These are phyloP conservation scores for Salix suchowensis DNA, from an alignment of 345 rosid genomes.

Conservation along the genomic window DNA sequence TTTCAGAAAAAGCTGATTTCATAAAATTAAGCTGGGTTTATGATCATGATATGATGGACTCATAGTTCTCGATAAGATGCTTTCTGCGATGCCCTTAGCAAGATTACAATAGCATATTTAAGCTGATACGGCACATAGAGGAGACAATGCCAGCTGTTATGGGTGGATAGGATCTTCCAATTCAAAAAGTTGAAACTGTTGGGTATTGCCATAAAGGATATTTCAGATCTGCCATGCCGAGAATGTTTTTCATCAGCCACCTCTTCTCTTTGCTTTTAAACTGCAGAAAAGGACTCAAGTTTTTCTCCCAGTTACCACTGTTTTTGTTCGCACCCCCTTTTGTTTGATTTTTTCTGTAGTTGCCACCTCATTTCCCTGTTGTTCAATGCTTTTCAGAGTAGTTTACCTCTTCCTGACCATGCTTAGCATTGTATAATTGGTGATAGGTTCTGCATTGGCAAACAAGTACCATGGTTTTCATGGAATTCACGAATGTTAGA, in stretches of 20 bases:
- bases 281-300: not conserved
- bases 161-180: too few species aligned
- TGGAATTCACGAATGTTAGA: constrained; percentile 32
- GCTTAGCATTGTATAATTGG: not conserved
- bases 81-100: too few species aligned
- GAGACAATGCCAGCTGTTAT: too few species aligned
- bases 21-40: too few species aligned
- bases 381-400: not conserved
- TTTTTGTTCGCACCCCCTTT: not conserved
- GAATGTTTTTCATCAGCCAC: too few species aligned
- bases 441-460: constrained; percentile 40
- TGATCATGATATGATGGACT: too few species aligned
- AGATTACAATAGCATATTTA: too few species aligned
- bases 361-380: not conserved
- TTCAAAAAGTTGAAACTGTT: too few species aligned
- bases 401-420: not conserved
- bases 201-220: too few species aligned
- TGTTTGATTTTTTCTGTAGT: not conserved
- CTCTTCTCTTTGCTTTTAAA: not conserved
- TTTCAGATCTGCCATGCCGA: too few species aligned
- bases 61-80: too few species aligned
- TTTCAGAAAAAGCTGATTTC: not conserved
- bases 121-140: too few species aligned
- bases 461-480: constrained; percentile 34
- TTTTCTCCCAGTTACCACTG: not conserved